Percentiles rank a stretch among this genome's conserved stretches.
Conservation (phyloP, 305 asterid species). For the Fraxinus platypoda region DNA sequence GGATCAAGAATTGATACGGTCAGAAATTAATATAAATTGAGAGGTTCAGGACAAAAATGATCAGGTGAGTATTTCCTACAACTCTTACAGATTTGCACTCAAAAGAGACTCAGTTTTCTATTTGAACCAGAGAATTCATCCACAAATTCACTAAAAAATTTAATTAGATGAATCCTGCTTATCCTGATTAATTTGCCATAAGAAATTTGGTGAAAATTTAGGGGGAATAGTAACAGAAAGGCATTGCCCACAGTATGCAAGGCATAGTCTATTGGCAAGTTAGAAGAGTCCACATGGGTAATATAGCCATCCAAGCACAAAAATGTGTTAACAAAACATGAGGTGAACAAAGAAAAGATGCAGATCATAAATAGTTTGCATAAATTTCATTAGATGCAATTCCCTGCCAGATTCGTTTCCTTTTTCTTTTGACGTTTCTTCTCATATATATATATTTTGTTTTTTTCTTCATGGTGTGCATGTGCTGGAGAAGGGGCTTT, state of each 20-base stretch:
- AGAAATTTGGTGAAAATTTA: neutral
- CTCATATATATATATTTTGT: neutral
- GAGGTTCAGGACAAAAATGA: neutral
- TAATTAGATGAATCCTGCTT: neutral
- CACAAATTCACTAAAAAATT: neutral
- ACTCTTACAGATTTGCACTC: neutral
- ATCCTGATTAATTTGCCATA: neutral
- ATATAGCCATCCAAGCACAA: slow-evolving; percentile 5
- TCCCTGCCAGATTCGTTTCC: slow-evolving; percentile 2
- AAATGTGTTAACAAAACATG: neutral
- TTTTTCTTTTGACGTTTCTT: neutral
- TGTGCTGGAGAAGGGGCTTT: neutral
- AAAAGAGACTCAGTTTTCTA: neutral
- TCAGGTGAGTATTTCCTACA: neutral
- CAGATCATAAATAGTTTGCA: neutral
- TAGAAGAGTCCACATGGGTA: slow-evolving; percentile 5
- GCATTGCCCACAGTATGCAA: slow-evolving; percentile 6
- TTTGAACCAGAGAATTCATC: neutral
- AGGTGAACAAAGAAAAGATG: slow-evolving; percentile 11
- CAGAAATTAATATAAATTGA: neutral
- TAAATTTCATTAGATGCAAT: slow-evolving; percentile 18
- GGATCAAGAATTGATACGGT: slow-evolving; percentile 7
- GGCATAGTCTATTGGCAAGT: slow-evolving; percentile 4
- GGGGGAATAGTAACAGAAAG: neutral
- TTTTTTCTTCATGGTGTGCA: neutral